Evolutionary conservation across 345 rosid genomes (phyloP), one percentile per base, ranked within the genome.

Genomic region (Murraya koenigii): DNA sequence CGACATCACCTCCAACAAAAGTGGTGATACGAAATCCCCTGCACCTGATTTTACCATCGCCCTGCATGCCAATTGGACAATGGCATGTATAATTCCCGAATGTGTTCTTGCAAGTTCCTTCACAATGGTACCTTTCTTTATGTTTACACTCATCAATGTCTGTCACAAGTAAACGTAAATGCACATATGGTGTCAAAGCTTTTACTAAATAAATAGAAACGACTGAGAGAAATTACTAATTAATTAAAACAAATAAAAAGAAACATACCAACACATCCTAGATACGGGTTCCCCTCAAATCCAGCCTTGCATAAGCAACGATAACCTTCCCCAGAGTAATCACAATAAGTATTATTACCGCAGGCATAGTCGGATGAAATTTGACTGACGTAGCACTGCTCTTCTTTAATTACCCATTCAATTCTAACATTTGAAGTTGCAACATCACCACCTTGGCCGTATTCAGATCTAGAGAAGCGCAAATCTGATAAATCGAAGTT

Each of bases 341-440:
- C 13, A 26, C 72, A 69, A 15, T 25, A 7, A 2, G 72, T 25
- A 26, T 44, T 44, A 2, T 10, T 4, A 2, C 8, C 32, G 23
- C 71, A 67, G 20, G 54, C n/a, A n/a, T n/a, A n/a, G n/a, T n/a
- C n/a, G n/a, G n/a, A n/a, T n/a, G n/a, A n/a, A n/a, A n/a, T n/a
- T n/a, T n/a, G n/a, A n/a, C n/a, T n/a, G n/a, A n/a, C n/a, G n/a
- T n/a, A n/a, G n/a, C n/a, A 67, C 1, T 5, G 11, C 32, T 67
- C 71, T 23, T 67, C 71, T n/a, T 67, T 67, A 67, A 10, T 32
- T 14, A 67, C 55, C 71, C 71, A 67, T 39, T 67, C 71, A 67
- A 67, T 39, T 9, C 55, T 41, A 39, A 36, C 32, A 23, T 39
- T 39, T 67, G 71, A n/a, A n/a, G n/a, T n/a, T n/a, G n/a, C n/a